phyloP scores from a whole-genome alignment of 495 filamentous ascomycete genomes.

The Podospora fimiseda region DNA sequence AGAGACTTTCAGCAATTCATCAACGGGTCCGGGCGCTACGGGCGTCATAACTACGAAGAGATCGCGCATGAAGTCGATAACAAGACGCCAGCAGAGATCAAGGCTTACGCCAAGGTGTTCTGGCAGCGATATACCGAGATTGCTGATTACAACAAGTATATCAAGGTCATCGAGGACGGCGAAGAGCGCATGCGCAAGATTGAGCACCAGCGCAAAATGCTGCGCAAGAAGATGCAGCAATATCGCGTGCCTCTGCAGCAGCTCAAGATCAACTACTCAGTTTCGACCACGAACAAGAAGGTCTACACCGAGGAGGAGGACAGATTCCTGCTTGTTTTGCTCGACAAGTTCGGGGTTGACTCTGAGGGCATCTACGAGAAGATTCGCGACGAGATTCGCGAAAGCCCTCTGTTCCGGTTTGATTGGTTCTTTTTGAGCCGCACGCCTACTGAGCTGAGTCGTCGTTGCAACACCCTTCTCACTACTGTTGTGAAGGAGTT shows the following conservation, averaged over 20 bases:
- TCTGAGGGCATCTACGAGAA: constrained; percentile 76
- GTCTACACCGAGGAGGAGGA: constrained; percentile 99
- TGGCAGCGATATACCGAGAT: constrained; percentile 91
- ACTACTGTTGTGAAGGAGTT: constrained; percentile 93
- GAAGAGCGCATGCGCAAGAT: constrained; percentile 85
- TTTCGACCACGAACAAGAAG: constrained; percentile 99
- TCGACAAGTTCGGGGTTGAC: constrained; percentile 85
- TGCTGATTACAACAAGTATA: constrained; percentile 76
- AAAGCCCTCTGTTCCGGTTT: constrained; percentile 92
- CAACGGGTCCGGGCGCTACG: constrained; percentile 88
- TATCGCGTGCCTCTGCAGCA: constrained; percentile 96
- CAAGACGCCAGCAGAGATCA: constrained; percentile 79
- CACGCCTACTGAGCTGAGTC: constrained; percentile 85
- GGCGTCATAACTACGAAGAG: constrained; percentile 70
- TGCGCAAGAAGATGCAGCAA: constrained; percentile 88
- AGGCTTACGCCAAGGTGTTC: constrained; percentile 86
- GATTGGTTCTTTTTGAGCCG: constrained; percentile 98
- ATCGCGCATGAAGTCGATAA: constrained; percentile 89
- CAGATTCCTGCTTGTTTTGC: constrained; percentile 86
- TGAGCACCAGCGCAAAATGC: constrained; percentile 87
- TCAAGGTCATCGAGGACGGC: constrained; percentile 81
- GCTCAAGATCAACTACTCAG: constrained; percentile 96
- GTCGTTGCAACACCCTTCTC: constrained; percentile 87
- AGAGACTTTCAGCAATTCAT: constrained; percentile 98
- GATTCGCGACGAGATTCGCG: constrained; percentile 87